phyloP scores from a whole-genome alignment of 495 filamentous ascomycete species.

The Ramalina peruviana region DNA sequence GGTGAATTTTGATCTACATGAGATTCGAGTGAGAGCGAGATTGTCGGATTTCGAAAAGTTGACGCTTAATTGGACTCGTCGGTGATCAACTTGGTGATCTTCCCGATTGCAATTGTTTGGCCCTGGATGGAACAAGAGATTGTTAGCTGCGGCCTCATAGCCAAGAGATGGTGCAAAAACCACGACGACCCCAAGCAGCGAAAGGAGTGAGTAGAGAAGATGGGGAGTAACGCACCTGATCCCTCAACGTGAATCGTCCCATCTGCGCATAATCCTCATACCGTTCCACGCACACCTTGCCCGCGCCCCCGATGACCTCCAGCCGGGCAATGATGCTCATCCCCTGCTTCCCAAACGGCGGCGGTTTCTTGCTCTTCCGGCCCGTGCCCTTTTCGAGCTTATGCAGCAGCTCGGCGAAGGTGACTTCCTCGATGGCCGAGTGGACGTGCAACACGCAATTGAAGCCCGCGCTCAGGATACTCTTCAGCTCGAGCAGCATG shows the following conservation, averaged over 20 bases:
- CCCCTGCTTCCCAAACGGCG: slow-evolving; percentile 82
- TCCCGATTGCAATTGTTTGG: slow-evolving; percentile 94
- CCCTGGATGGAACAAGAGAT: slow-evolving; percentile 37
- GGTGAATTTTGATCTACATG: too few species aligned
- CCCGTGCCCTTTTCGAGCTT: slow-evolving; percentile 92
- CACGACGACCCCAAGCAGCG: too few species aligned
- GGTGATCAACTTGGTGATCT: slow-evolving; percentile 42
- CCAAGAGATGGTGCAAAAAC: not conserved
- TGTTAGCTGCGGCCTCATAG: not conserved
- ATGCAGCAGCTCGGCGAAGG: slow-evolving; percentile 72
- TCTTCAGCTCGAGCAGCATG: slow-evolving; percentile 86
- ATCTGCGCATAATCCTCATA: slow-evolving; percentile 70
- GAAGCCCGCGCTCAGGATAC: slow-evolving; percentile 78
- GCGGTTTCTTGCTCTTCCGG: slow-evolving; percentile 81
- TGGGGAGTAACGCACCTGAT: slow-evolving; percentile 49
- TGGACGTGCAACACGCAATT: slow-evolving; percentile 84
- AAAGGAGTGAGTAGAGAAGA: not conserved
- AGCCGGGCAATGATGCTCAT: slow-evolving; percentile 83
- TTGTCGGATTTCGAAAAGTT: too few species aligned
- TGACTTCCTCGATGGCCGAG: slow-evolving; percentile 91
- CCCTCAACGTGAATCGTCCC: slow-evolving; percentile 74
- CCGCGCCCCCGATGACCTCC: slow-evolving; percentile 70
- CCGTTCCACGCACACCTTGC: slow-evolving; percentile 77
- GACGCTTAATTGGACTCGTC: too few species aligned
- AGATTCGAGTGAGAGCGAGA: too few species aligned